phyloP scores from a whole-genome alignment of 1,284 basidiomycete genomes.

The Microbotryum violaceum region DNA sequence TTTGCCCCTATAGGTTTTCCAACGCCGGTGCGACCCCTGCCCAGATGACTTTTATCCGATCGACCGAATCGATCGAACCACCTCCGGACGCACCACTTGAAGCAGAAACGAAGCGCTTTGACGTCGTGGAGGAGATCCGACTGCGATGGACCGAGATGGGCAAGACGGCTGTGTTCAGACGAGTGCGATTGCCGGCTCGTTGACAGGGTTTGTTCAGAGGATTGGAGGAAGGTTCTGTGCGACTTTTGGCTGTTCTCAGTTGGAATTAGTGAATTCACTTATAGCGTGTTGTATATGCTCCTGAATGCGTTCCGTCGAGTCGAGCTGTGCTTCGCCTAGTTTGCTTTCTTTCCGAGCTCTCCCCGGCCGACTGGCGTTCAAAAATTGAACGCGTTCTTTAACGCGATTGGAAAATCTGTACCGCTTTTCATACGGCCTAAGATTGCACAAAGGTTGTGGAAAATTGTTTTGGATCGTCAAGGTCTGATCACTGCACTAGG shows the following conservation, averaged over 20 bases:
- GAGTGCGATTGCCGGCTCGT: conserved; percentile 10
- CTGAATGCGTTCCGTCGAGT: background rate
- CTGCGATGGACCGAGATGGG: conserved; percentile 26
- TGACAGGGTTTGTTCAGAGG: background rate
- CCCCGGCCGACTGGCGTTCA: no score
- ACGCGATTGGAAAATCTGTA: no score
- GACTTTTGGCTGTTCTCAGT: background rate
- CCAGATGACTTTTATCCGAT: background rate
- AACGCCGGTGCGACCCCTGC: background rate
- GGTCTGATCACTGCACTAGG: no score
- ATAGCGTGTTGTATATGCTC: background rate
- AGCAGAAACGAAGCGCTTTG: background rate
- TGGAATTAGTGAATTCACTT: background rate
- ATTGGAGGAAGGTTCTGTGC: background rate
- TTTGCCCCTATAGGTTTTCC: background rate
- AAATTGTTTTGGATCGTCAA: no score
- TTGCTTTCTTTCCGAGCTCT: no score
- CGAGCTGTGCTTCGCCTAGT: no score
- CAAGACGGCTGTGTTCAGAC: conserved; percentile 17
- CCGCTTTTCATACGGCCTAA: no score
- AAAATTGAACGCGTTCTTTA: no score
- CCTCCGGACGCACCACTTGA: background rate
- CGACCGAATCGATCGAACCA: background rate
- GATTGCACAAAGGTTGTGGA: no score
- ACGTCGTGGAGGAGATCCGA: conserved; percentile 28